phyloP scores from a whole-genome alignment of 768 basidiomycete genomes.

The Mycena maculata region DNA sequence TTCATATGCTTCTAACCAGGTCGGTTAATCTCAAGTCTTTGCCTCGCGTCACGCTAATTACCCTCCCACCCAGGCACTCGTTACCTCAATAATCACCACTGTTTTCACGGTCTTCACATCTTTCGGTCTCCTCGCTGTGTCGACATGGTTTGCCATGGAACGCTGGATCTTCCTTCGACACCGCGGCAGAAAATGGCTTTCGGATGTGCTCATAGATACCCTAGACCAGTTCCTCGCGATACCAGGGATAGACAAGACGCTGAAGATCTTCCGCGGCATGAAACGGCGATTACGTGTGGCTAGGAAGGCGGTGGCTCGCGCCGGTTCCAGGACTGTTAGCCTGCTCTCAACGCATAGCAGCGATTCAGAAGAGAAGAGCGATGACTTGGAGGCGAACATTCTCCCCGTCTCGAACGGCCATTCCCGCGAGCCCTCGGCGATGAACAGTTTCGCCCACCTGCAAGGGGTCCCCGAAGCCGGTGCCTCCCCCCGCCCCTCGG shows the following conservation, averaged over 20 bases:
- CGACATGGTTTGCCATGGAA: constrained; percentile 80
- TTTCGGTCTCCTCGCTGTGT: constrained; percentile 77
- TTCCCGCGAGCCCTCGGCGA: constrained; percentile 22
- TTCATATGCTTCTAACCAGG: constrained; percentile 79
- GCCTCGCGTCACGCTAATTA: neutral
- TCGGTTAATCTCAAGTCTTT: constrained; percentile 41
- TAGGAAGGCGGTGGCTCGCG: constrained; percentile 34
- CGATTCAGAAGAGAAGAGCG: constrained; percentile 40
- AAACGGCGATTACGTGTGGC: constrained; percentile 33
- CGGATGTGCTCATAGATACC: constrained; percentile 65
- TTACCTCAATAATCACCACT: constrained; percentile 79
- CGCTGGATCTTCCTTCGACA: constrained; percentile 72
- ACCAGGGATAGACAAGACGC: constrained; percentile 40
- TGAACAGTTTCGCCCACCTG: constrained; percentile 40
- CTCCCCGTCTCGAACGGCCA: constrained; percentile 38
- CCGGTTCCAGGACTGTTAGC: constrained; percentile 41
- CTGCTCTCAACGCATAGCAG: constrained; percentile 38
- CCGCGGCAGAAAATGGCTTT: constrained; percentile 76
- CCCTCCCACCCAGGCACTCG: constrained; percentile 53
- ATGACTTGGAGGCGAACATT: constrained; percentile 45
- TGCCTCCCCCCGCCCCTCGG: neutral
- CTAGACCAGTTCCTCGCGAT: constrained; percentile 49
- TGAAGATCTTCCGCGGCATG: constrained; percentile 30
- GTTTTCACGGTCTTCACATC: constrained; percentile 81
- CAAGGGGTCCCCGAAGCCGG: constrained; percentile 14